Evolutionary conservation across 2,329 filamentous ascomycete genomes (phyloP), one percentile per base, ranked within the genome.

Genomic region (Peltaster fructicola): DNA sequence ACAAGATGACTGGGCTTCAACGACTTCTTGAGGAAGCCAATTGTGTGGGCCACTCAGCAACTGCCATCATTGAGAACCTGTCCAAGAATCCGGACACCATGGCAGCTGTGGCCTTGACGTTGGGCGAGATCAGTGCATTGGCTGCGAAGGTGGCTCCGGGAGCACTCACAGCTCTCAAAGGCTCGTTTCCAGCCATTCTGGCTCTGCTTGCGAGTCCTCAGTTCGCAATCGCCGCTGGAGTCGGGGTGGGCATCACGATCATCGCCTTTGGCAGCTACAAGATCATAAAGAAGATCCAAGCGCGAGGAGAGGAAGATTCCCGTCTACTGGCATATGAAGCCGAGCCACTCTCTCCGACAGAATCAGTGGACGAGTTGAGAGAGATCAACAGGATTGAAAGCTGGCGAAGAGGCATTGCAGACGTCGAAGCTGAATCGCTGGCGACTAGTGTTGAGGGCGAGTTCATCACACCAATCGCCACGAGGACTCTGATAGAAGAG

Each of bases 181-280:
- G 69, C 18, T 73, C 73, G 11, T 85, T 82, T 17, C 88, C 88
- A 0, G 75, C 78, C 6, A 73, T 92, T 11, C 85, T 92, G 39
- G 78, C 75, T 0, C 64, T 98, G 12, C 66, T 98, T 3, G 73
- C 80, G 0, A 84, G 76, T 29, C 88, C 88, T 1, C 81, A 98
- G 44, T 98, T 98, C 47, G 67, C 93, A 34, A 92, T 98, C 40
- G 82, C 82, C 4, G 81, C 79, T 1, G 79, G 84, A 20, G 71
- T 92, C 8, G 80, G 78, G 1, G 72, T 92, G 1, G 88, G 88
- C 8, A 73, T 92, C n/a, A 95, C 88, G 0, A 73, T 95, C 6
- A 80, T 98, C 41, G 84, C 88, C 48, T 80, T 98, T 31, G 88
- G 88, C 26, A 85, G 88, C 4, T 95, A 81, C 66, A 95, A 92